A percentile compares a stretch with the other conserved stretches of the same genome.
phyloP scores from a whole-genome alignment of 116 monocot species.

The Dioscorea cayenensis region DNA sequence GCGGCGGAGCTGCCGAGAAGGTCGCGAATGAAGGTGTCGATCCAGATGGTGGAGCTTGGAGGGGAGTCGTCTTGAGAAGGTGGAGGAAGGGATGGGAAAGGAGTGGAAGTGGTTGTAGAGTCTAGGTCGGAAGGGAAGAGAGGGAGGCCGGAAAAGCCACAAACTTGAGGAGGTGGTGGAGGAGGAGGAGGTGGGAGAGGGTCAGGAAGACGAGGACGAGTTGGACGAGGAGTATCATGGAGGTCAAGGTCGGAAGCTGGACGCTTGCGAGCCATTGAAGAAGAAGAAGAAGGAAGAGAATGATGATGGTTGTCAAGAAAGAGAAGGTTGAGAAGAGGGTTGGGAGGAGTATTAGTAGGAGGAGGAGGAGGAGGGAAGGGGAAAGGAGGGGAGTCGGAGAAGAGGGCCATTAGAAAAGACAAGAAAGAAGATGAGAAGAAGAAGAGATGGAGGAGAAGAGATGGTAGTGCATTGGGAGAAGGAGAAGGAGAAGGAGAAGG shows the following conservation, averaged over 20 bases:
- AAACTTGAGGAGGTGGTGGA: conserved; percentile 19
- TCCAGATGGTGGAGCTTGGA: conserved; percentile 36
- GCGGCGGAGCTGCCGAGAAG: conserved; percentile 45
- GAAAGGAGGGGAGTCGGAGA: conserved; percentile 8
- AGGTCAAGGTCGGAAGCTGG: conserved; percentile 68
- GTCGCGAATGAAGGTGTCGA: conserved; percentile 73
- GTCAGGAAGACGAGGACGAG: neutral
- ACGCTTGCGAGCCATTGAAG: conserved; percentile 71
- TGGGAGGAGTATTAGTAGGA: neutral
- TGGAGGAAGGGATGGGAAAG: too few relatives aligned
- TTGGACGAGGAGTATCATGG: neutral
- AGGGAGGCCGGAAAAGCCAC: conserved; percentile 65
- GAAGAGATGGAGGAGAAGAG: neutral
- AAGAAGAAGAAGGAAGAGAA: neutral
- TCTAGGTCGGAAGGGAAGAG: conserved; percentile 50
- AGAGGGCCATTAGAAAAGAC: conserved; percentile 80
- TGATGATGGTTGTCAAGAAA: conserved; percentile 13
- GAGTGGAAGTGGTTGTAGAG: neutral
- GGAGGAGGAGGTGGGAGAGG: conserved; percentile 12
- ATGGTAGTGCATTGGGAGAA: conserved; percentile 18
- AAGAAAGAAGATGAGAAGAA: conserved; percentile 38
- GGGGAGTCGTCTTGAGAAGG: neutral
- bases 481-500: neutral
- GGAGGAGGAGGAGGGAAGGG: neutral
- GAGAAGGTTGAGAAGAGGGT: conserved; percentile 5